phyloP scores from a whole-genome alignment of 192 early-diverging fungal species.

The Chytriomyces sp. region DNA sequence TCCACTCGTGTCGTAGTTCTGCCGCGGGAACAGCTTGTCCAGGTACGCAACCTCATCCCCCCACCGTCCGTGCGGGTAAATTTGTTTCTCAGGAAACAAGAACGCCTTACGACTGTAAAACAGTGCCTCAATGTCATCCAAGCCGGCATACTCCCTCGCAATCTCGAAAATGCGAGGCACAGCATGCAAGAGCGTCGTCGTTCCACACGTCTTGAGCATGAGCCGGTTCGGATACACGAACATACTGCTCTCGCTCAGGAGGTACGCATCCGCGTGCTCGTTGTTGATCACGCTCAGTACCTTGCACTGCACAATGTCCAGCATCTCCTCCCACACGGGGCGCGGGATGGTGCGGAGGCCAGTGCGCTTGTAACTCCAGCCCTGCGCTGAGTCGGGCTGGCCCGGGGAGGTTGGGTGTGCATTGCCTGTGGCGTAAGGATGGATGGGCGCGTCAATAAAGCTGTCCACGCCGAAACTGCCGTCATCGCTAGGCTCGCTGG shows the following conservation, averaged over 20 bases:
- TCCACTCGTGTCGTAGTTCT: conserved; percentile 61
- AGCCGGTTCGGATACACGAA: conserved; percentile 96
- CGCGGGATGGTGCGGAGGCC: conserved; percentile 78
- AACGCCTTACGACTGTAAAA: conserved; percentile 98
- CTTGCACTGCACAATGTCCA: conserved; percentile 90
- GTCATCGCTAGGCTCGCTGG: neutral
- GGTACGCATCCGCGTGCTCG: conserved; percentile 84
- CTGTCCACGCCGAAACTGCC: conserved; percentile 14
- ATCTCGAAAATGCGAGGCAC: conserved; percentile 85
- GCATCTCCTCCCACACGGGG: conserved; percentile 88
- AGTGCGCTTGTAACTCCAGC: conserved; percentile 33
- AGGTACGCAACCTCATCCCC: conserved; percentile 73
- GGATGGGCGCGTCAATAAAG: conserved; percentile 4
- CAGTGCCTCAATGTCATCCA: conserved; percentile 72
- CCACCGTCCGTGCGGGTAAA: conserved; percentile 87
- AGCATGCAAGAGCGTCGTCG: conserved; percentile 89
- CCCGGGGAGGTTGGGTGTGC: neutral
- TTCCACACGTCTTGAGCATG: conserved; percentile 97
- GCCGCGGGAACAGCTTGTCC: conserved; percentile 51
- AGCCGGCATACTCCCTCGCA: conserved; percentile 63
- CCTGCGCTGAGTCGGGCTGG: neutral
- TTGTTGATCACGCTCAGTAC: conserved; percentile 86
- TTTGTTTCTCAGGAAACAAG: conserved; percentile 92
- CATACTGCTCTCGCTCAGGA: conserved; percentile 95
- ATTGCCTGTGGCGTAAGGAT: conserved; percentile 42